Percentiles rank a stretch among this genome's conserved stretches.
Evolutionary conservation across 306 rosid genomes (phyloP).

Genomic region (Ammopiptanthus mongolicus): DNA sequence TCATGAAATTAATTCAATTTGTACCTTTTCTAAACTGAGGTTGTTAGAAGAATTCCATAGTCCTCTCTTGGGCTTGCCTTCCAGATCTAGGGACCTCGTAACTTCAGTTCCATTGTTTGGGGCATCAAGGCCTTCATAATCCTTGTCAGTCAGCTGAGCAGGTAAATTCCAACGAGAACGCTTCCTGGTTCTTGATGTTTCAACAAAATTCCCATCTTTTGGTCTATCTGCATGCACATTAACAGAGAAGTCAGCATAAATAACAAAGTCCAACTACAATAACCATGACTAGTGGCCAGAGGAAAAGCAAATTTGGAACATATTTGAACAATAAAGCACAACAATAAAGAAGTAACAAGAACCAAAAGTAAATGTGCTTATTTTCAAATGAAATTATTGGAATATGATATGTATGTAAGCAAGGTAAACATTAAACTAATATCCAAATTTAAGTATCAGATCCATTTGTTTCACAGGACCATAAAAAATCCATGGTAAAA

Average conservation of each 20-base stretch:
- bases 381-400: background rate
- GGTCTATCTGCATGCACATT: constrained; percentile 30
- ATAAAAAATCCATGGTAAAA: background rate
- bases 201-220: constrained; percentile 42
- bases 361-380: background rate
- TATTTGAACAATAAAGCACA: constrained; percentile 7
- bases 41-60: constrained; percentile 33
- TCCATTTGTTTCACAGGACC: background rate
- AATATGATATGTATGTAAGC: background rate
- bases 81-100: constrained; percentile 37
- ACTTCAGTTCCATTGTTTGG: constrained; percentile 34
- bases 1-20: constrained; percentile 7
- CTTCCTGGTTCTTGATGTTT: constrained; percentile 47
- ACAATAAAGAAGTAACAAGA: constrained; percentile 2
- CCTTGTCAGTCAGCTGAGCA: constrained; percentile 39
- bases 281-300: background rate
- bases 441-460: background rate
- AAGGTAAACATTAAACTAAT: constrained; percentile 10
- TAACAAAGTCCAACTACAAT: background rate
- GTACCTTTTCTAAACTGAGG: constrained; percentile 50
- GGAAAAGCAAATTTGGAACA: constrained; percentile 8
- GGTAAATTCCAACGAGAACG: constrained; percentile 78
- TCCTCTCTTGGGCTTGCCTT: constrained; percentile 54
- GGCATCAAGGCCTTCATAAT: constrained; percentile 20
- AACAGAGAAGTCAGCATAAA: constrained; percentile 7